Conservation (phyloP, 257 asterid species). For the Nicotiana knightiana region DNA sequence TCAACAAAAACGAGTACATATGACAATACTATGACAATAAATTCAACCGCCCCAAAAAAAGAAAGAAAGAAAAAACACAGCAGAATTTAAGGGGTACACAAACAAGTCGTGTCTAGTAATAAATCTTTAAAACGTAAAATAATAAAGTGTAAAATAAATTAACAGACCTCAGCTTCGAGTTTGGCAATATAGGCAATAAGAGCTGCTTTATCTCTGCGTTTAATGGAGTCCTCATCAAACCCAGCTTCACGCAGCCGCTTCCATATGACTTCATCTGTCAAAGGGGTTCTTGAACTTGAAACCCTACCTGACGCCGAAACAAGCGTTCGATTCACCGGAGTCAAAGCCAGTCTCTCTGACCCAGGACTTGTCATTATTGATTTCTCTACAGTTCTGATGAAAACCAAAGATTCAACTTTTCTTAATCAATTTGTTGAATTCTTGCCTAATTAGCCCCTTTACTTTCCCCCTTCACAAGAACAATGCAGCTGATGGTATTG, state of each 20-base stretch:
- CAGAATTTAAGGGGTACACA: not conserved
- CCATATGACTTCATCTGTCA: constrained; percentile 76
- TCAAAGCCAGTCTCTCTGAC: constrained; percentile 46
- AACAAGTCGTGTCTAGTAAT: not conserved
- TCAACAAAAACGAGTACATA: no score
- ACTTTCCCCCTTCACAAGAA: not conserved
- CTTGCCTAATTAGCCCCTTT: not conserved
- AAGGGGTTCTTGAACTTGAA: constrained; percentile 52
- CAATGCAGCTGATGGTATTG: not conserved
- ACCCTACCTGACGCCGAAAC: constrained; percentile 42
- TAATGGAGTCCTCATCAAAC: constrained; percentile 85
- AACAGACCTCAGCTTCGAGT: constrained; percentile 74
- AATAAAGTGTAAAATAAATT: no score
- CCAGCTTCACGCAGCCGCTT: constrained; percentile 82
- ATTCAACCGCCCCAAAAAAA: no score
- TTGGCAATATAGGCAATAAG: constrained; percentile 85
- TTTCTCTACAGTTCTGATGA: not conserved
- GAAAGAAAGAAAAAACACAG: no score
- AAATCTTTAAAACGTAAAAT: no score
- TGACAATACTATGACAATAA: no score
- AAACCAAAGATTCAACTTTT: not conserved
- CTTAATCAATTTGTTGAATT: not conserved
- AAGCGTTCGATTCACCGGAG: constrained; percentile 27
- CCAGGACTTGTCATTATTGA: constrained; percentile 47
- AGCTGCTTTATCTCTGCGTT: constrained; percentile 86